Evolutionary conservation across 75 land plant species (phyloP).

Genomic region (Selaginella tamariscina): DNA sequence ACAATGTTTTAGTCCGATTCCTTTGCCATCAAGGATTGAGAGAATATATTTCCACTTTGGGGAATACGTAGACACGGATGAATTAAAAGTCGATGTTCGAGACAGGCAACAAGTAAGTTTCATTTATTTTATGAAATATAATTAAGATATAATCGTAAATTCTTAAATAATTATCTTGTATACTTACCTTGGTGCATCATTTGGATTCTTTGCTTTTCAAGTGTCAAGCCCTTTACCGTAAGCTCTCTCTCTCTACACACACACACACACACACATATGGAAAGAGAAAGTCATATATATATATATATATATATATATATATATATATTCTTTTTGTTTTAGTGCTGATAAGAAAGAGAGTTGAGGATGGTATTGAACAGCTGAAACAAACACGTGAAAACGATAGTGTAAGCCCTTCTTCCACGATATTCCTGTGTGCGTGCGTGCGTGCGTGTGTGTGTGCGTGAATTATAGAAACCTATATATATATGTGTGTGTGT

Average conservation of each 20-base stretch:
- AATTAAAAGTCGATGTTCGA: constrained; percentile 5
- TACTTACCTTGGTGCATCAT: not conserved
- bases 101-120: constrained; percentile 23
- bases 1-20: constrained; percentile 19
- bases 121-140: not conserved
- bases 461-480: too few relatives aligned
- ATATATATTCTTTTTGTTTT: not conserved
- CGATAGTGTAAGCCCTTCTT: constrained; percentile 27
- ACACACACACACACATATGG: too few relatives aligned
- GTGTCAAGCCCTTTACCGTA: constrained; percentile 1
- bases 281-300: not conserved
- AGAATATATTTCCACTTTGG: constrained; percentile 39
- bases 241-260: not conserved
- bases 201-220: not conserved
- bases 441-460: too few relatives aligned
- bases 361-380: constrained; percentile 21
- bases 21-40: constrained; percentile 24
- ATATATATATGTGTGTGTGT: too few relatives aligned
- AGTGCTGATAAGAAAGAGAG: constrained; percentile 26
- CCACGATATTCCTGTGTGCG: too few relatives aligned
- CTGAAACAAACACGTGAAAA: constrained; percentile 18
- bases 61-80: constrained; percentile 28
- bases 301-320: not conserved
- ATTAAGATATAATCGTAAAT: not conserved
- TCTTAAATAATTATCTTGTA: not conserved